Conservation (phyloP, 1,284 basidiomycete species). For the Trichosporon ovoides region DNA sequence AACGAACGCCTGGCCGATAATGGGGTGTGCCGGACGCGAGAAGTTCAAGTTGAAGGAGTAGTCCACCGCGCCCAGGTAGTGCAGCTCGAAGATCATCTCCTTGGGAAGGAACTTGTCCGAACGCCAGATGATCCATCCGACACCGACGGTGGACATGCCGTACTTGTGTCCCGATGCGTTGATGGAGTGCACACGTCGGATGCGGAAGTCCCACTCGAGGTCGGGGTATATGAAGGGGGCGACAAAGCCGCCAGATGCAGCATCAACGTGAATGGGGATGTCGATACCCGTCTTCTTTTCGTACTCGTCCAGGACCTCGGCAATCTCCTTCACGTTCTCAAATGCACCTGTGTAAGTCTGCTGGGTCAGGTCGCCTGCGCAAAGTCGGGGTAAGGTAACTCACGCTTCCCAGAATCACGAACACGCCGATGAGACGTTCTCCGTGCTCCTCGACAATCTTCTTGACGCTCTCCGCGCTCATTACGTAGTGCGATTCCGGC, state of each 20-base stretch:
- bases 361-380: too few relatives aligned
- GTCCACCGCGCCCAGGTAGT: conserved; percentile 59
- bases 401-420: conserved; percentile 8
- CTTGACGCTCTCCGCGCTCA: conserved; percentile 79
- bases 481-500: conserved; percentile 62
- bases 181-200: conserved; percentile 69
- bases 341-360: conserved; percentile 89
- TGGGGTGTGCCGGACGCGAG: conserved; percentile 69
- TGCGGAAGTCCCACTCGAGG: conserved; percentile 82
- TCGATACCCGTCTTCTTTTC: conserved; percentile 70
- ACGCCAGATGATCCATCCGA: conserved; percentile 79
- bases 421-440: conserved; percentile 46
- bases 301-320: conserved; percentile 76
- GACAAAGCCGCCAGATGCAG: conserved; percentile 66
- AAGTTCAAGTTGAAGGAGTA: conserved; percentile 90
- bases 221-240: conserved; percentile 56
- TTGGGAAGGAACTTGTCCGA: conserved; percentile 70
- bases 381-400: too few relatives aligned
- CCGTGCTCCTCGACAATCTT: conserved; percentile 81
- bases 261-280: conserved; percentile 72
- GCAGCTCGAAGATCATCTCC: conserved; percentile 88
- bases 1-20: conserved; percentile 91
- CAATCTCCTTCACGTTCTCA: conserved; percentile 84
- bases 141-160: conserved; percentile 56
- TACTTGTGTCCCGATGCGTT: conserved; percentile 80